Conservation (phyloP, 1,284 basidiomycete genomes). For the Mycosarcoma maydis region DNA sequence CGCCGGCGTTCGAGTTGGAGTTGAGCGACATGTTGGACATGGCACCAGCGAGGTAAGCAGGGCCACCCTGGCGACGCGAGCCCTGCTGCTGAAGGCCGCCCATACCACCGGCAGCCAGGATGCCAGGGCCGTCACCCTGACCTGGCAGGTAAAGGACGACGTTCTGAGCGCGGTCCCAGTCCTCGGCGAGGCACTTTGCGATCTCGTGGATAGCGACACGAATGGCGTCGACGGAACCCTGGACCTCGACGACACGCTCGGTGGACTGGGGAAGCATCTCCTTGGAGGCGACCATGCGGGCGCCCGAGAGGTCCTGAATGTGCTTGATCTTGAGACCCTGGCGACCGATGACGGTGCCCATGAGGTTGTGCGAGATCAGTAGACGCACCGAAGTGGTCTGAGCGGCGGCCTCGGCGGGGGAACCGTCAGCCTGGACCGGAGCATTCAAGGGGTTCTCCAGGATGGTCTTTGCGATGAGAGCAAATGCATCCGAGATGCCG, state of each 20-base stretch:
- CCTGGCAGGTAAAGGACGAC: slow-evolving; percentile 89
- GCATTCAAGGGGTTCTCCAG: slow-evolving; percentile 69
- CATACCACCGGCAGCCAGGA: slow-evolving; percentile 69
- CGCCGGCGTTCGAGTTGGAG: slow-evolving; percentile 5
- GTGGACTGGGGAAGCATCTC: slow-evolving; percentile 67
- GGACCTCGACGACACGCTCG: slow-evolving; percentile 89
- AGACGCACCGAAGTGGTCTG: slow-evolving; percentile 85
- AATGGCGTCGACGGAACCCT: slow-evolving; percentile 89
- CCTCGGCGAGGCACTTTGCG: slow-evolving; percentile 91
- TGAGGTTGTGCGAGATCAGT: slow-evolving; percentile 66
- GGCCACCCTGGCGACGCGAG: slow-evolving; percentile 49
- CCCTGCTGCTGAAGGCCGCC: slow-evolving; percentile 62
- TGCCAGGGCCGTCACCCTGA: slow-evolving; percentile 68
- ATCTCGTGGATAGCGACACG: slow-evolving; percentile 92
- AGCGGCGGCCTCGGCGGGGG: slow-evolving; percentile 75
- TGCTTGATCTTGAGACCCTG: slow-evolving; percentile 67
- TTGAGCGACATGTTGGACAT: slow-evolving; percentile 38
- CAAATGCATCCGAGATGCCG: slow-evolving; percentile 93
- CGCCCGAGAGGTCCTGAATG: slow-evolving; percentile 67
- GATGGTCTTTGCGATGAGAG: slow-evolving; percentile 91
- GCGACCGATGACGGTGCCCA: slow-evolving; percentile 67
- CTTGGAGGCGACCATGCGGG: slow-evolving; percentile 67
- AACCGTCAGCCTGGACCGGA: slow-evolving; percentile 69
- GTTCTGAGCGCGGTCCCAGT: slow-evolving; percentile 87
- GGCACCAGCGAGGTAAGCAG: slow-evolving; percentile 68